phyloP scores from a whole-genome alignment of 805 yeast species.

The Wickerhamomyces hampshirensis region DNA sequence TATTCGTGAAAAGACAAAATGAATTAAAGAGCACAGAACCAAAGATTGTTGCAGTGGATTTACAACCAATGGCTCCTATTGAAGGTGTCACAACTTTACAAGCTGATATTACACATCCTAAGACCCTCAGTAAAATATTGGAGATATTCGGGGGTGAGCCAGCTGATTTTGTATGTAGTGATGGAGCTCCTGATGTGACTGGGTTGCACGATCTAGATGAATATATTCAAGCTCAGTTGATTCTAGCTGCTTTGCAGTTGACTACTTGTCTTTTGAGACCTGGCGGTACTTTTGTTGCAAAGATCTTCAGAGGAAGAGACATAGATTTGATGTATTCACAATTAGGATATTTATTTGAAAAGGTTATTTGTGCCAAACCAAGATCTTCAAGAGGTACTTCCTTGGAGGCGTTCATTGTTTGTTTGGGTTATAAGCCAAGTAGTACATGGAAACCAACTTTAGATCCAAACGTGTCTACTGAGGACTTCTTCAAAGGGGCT shows the following conservation, averaged over 20 bases:
- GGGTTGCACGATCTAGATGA: conserved; percentile 96
- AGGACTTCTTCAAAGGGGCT: conserved; percentile 71
- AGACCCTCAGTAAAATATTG: conserved; percentile 70
- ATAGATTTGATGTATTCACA: conserved; percentile 93
- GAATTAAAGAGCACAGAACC: conserved; percentile 34
- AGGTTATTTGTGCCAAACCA: conserved; percentile 93
- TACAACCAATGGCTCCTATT: conserved; percentile 98
- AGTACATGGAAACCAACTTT: conserved; percentile 75
- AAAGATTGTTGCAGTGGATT: conserved; percentile 88
- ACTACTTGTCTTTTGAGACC: conserved; percentile 85
- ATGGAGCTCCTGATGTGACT: conserved; percentile 98
- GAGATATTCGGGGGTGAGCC: conserved; percentile 84
- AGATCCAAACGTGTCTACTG: conserved; percentile 57
- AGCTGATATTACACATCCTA: conserved; percentile 97
- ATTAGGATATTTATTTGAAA: conserved; percentile 76
- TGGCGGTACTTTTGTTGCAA: conserved; percentile 94
- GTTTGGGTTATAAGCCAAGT: conserved; percentile 82
- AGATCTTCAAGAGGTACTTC: conserved; percentile 94
- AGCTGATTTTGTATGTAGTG: conserved; percentile 94
- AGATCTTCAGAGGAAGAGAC: conserved; percentile 93
- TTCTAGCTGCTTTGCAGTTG: conserved; percentile 84
- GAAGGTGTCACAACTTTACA: conserved; percentile 84
- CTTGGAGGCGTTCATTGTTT: conserved; percentile 88
- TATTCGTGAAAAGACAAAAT: conserved; percentile 39
- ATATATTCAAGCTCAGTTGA: conserved; percentile 92